A percentile compares a stretch with the other conserved stretches of the same genome.
Evolutionary conservation across 1,139 yeast species (phyloP).

Genomic region (Sugiyamaella xylanicola): DNA sequence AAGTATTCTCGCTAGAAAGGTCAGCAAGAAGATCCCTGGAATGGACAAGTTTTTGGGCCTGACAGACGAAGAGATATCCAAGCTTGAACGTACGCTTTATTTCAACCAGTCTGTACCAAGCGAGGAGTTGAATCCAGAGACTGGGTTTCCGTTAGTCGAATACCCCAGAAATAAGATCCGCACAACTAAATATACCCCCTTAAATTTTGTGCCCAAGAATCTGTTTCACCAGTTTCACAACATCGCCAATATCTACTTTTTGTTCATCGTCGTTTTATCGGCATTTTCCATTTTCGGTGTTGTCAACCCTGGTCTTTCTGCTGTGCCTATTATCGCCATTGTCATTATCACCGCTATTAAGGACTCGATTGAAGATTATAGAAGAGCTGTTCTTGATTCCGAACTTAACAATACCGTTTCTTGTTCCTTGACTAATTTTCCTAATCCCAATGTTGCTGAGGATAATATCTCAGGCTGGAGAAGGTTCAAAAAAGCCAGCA

Average conservation of each 20-base stretch:
- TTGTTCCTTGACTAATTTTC: conserved; percentile 67
- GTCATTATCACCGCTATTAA: conserved; percentile 86
- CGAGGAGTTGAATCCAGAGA: conserved; percentile 59
- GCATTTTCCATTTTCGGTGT: conserved; percentile 87
- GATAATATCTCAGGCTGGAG: conserved; percentile 69
- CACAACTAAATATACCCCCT: conserved; percentile 89
- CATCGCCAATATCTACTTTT: conserved; percentile 82
- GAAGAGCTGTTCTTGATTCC: conserved; percentile 75
- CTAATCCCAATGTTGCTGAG: conserved; percentile 72
- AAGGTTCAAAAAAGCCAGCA: conserved; percentile 55
- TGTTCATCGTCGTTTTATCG: conserved; percentile 69
- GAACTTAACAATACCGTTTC: conserved; percentile 88
- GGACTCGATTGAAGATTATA: conserved; percentile 93
- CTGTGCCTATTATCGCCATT: conserved; percentile 93
- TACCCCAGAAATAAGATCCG: conserved; percentile 86
- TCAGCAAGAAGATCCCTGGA: conserved; percentile 31
- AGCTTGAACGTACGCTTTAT: conserved; percentile 26
- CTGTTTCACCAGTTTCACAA: conserved; percentile 74
- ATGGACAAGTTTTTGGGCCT: conserved; percentile 29
- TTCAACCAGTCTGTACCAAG: conserved; percentile 68
- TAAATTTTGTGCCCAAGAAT: conserved; percentile 84
- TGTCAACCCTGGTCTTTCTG: conserved; percentile 82
- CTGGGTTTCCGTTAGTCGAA: conserved; percentile 38
- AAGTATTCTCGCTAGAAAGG: conserved; percentile 22
- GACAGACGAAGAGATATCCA: conserved; percentile 21